A percentile compares a stretch with the other conserved stretches of the same genome.
These are phyloP conservation scores for Kappamyces sp. DNA, from an alignment of 192 early-diverging fungal genomes.

Conservation along the genomic window DNA sequence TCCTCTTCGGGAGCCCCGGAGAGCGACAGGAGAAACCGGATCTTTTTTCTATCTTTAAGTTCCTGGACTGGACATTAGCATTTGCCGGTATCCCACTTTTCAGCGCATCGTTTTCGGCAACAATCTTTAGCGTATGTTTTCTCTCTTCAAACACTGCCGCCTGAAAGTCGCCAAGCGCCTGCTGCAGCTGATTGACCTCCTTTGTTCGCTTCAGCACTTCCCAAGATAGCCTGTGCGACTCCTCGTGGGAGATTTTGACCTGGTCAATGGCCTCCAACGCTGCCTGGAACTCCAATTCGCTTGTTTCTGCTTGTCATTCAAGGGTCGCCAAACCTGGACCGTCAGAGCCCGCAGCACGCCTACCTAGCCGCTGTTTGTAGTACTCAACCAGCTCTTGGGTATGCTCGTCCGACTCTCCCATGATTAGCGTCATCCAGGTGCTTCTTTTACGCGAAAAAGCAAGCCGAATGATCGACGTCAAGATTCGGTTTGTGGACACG, in stretches of 20 bases:
- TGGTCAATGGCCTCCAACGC: slow-evolving; percentile 29
- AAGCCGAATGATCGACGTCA: neutral
- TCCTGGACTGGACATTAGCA: slow-evolving; percentile 43
- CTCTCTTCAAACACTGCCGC: slow-evolving; percentile 47
- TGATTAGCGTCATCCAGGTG: neutral
- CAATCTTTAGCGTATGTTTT: slow-evolving; percentile 31
- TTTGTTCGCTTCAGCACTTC: slow-evolving; percentile 38
- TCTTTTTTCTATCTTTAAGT: slow-evolving; percentile 57
- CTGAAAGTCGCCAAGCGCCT: slow-evolving; percentile 40
- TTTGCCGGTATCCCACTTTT: slow-evolving; percentile 29
- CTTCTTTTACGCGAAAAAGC: neutral
- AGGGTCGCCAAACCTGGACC: neutral
- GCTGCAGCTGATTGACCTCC: slow-evolving; percentile 46
- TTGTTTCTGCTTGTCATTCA: slow-evolving; percentile 24
- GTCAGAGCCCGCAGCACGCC: neutral
- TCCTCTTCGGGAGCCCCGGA: slow-evolving; percentile 31
- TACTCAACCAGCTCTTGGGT: slow-evolving; percentile 18
- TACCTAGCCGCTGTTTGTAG: slow-evolving; percentile 24
- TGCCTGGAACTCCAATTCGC: slow-evolving; percentile 34
- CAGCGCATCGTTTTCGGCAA: slow-evolving; percentile 51
- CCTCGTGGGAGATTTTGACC: slow-evolving; percentile 39
- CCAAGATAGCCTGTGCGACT: slow-evolving; percentile 38
- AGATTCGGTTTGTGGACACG: neutral
- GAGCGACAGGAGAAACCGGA: slow-evolving; percentile 45
- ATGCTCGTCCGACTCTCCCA: neutral